Evolutionary conservation across 108 stramenopile species (phyloP).

Genomic region (Parietichytrium sp.): DNA sequence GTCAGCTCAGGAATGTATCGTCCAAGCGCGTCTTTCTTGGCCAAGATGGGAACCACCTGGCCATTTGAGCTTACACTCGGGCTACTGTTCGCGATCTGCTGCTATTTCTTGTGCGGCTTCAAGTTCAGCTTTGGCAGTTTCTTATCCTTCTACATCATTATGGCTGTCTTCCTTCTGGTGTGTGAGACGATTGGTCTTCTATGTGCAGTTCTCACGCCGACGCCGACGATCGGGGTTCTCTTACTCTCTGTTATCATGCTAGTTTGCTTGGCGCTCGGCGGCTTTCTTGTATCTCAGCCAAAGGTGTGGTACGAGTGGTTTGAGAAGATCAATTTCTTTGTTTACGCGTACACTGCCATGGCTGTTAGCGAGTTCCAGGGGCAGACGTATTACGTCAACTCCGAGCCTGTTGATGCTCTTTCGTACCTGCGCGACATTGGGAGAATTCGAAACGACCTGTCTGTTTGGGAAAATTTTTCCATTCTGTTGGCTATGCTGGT

Average conservation of each 20-base stretch:
- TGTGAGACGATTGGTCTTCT: background rate
- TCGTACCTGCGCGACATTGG: background rate
- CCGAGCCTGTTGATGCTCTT: background rate
- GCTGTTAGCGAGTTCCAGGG: background rate
- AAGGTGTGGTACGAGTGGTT: constrained; percentile 62
- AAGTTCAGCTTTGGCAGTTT: background rate
- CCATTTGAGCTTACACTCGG: constrained; percentile 10
- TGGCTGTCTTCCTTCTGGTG: background rate
- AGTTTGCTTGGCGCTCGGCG: background rate
- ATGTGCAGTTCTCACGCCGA: background rate
- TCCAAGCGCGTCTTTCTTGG: background rate
- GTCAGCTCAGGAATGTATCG: background rate
- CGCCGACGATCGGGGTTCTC: constrained; percentile 2
- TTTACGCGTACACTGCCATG: constrained; percentile 66
- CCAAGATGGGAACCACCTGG: background rate
- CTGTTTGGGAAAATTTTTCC: background rate
- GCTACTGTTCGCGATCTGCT: background rate
- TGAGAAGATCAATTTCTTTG: constrained; percentile 61
- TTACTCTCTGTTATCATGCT: background rate
- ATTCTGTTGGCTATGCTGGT: background rate
- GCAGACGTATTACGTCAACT: background rate
- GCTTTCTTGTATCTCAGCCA: background rate
- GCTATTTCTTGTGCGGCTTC: background rate
- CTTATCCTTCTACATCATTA: background rate
- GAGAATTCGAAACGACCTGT: background rate